Conservation (phyloP, 2,329 filamentous ascomycete species). For the Rachicladosporium sp. region DNA sequence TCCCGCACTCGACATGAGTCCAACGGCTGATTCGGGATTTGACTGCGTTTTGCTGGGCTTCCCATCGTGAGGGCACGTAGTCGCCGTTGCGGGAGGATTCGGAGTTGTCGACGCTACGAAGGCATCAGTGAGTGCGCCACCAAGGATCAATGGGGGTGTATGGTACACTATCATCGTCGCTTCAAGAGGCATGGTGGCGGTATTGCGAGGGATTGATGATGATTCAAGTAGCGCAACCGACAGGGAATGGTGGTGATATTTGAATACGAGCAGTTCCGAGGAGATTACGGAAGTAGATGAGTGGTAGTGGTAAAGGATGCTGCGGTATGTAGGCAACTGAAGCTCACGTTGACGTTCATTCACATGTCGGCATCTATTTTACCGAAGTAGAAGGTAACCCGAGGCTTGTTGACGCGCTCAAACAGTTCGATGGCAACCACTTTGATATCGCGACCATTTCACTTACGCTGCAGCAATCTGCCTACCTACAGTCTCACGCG, state of each 20-base stretch:
- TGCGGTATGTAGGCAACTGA: no score
- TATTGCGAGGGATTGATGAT: constrained; percentile 1
- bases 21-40: constrained; percentile 93
- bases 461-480: background rate
- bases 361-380: background rate
- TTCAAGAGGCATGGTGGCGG: constrained; percentile 55
- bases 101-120: constrained; percentile 78
- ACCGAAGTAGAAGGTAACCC: background rate
- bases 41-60: constrained; percentile 92
- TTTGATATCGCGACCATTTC: background rate
- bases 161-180: constrained; percentile 86
- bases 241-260: background rate
- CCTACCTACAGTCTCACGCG: background rate
- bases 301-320: no score
- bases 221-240: background rate
- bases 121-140: no score
- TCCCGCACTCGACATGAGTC: constrained; percentile 97
- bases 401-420: no score
- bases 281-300: no score
- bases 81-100: constrained; percentile 97
- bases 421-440: no score
- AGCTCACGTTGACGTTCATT: background rate
- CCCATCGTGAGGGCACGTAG: constrained; percentile 79
- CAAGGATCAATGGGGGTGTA: constrained; percentile 7
- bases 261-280: background rate